Conservation (phyloP, 331 rosid species). For the Acacia concinna region DNA sequence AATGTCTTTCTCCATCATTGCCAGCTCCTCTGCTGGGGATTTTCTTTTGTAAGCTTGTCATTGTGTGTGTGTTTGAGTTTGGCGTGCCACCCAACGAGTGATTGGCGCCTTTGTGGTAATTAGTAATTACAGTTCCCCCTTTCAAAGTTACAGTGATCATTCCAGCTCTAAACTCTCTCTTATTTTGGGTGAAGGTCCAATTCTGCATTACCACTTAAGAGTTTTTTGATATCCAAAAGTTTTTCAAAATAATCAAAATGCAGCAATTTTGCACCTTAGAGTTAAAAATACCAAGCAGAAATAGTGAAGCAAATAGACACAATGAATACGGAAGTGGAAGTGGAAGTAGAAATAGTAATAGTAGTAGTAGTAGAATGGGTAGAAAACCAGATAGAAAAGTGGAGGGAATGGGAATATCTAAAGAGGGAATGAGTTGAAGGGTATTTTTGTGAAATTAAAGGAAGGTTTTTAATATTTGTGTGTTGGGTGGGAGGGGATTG, state of each 20-base stretch:
- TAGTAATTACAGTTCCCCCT: slow-evolving; percentile 17
- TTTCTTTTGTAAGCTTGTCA: slow-evolving; percentile 38
- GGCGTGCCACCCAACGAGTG: slow-evolving; percentile 46
- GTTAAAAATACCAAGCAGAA: not conserved
- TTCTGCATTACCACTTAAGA: too few relatives aligned
- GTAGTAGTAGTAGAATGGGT: not conserved
- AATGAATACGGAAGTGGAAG: not conserved
- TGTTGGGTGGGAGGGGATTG: too few relatives aligned
- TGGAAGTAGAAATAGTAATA: too few relatives aligned
- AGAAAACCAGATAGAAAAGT: slow-evolving; percentile 31
- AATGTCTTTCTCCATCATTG: slow-evolving; percentile 53
- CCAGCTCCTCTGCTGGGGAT: slow-evolving; percentile 36
- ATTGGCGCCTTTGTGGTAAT: slow-evolving; percentile 22
- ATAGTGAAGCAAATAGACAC: slow-evolving; percentile 10
- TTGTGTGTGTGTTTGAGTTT: slow-evolving; percentile 31
- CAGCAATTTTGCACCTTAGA: too few relatives aligned
- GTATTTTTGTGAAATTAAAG: slow-evolving; percentile 14
- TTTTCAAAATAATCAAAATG: too few relatives aligned
- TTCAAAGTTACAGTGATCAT: slow-evolving; percentile 9
- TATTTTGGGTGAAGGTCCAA: not conserved
- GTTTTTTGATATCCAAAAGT: too few relatives aligned
- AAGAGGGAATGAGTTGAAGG: slow-evolving; percentile 25
- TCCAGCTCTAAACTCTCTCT: not conserved
- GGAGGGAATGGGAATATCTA: slow-evolving; percentile 36
- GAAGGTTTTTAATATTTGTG: not conserved